phyloP scores from a whole-genome alignment of 805 yeast genomes.

The Debaryomyces prosopidis region DNA sequence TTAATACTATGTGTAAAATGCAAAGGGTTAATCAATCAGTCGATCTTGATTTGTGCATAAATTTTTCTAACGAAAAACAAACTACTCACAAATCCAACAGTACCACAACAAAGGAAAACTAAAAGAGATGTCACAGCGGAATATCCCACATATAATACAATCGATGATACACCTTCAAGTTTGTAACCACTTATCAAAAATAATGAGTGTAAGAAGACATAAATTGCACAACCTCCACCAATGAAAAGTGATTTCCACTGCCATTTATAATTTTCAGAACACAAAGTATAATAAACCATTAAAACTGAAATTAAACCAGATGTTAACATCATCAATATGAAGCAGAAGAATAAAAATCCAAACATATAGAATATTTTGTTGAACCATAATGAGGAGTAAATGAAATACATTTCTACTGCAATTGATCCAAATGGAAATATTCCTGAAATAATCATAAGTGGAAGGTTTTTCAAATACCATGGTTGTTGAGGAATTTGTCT shows the following conservation, averaged over 20 bases:
- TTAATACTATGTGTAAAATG: not conserved
- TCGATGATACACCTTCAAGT: slow-evolving; percentile 72
- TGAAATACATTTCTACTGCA: slow-evolving; percentile 92
- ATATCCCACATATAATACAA: slow-evolving; percentile 82
- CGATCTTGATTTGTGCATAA: slow-evolving; percentile 84
- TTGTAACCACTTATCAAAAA: slow-evolving; percentile 63
- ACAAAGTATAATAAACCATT: slow-evolving; percentile 78
- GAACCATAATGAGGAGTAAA: slow-evolving; percentile 90
- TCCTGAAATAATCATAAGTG: slow-evolving; percentile 76
- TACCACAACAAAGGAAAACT: slow-evolving; percentile 81
- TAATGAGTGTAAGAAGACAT: slow-evolving; percentile 82
- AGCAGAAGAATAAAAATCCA: slow-evolving; percentile 90
- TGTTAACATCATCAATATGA: slow-evolving; percentile 77
- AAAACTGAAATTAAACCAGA: slow-evolving; percentile 78
- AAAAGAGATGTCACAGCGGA: slow-evolving; percentile 67
- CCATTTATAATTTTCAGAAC: slow-evolving; percentile 94
- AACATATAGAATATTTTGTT: slow-evolving; percentile 95
- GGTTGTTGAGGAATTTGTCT: slow-evolving; percentile 95
- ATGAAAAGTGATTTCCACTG: slow-evolving; percentile 90
- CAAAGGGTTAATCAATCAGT: slow-evolving; percentile 27
- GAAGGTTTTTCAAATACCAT: slow-evolving; percentile 68
- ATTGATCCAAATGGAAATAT: slow-evolving; percentile 93
- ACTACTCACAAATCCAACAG: slow-evolving; percentile 79
- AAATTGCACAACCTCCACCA: slow-evolving; percentile 86
- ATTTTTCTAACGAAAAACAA: slow-evolving; percentile 75